phyloP scores from a whole-genome alignment of 371 early-diverging fungal species.

The Parasitella parasitica region DNA sequence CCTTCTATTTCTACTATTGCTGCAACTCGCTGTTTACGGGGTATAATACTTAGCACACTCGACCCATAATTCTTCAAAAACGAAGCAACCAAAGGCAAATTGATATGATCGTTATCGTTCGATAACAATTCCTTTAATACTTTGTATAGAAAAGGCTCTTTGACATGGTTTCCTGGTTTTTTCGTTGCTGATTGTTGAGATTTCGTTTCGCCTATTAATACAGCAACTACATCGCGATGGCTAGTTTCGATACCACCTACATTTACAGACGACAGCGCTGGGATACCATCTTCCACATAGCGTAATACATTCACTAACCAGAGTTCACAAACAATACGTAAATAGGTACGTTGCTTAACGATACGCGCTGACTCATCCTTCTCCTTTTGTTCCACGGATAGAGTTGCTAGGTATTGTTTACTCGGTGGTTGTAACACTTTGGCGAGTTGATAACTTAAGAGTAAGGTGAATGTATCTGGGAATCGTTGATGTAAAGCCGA shows the following conservation, averaged over 20 bases:
- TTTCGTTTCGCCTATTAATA: conserved; percentile 36
- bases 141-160: conserved; percentile 33
- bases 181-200: not conserved
- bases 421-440: conserved; percentile 55
- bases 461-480: conserved; percentile 73
- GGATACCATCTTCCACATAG: conserved; percentile 65
- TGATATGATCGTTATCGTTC: conserved; percentile 54
- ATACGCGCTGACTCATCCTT: conserved; percentile 81
- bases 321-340: conserved; percentile 81
- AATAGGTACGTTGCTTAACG: conserved; percentile 63
- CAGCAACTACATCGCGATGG: conserved; percentile 58
- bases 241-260: conserved; percentile 45
- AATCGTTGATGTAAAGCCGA: conserved; percentile 92
- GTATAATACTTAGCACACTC: conserved; percentile 52
- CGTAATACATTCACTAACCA: conserved; percentile 82
- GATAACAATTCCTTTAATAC: conserved; percentile 44
- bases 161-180: not conserved
- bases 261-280: conserved; percentile 49
- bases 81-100: conserved; percentile 73
- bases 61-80: conserved; percentile 75
- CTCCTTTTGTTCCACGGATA: conserved; percentile 80
- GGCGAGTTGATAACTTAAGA: conserved; percentile 62
- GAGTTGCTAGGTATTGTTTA: conserved; percentile 53
- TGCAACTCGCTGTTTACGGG: conserved; percentile 53
- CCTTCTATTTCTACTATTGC: not conserved